phyloP scores from a whole-genome alignment of 371 early-diverging fungal genomes.

The Parasitella parasitica region DNA sequence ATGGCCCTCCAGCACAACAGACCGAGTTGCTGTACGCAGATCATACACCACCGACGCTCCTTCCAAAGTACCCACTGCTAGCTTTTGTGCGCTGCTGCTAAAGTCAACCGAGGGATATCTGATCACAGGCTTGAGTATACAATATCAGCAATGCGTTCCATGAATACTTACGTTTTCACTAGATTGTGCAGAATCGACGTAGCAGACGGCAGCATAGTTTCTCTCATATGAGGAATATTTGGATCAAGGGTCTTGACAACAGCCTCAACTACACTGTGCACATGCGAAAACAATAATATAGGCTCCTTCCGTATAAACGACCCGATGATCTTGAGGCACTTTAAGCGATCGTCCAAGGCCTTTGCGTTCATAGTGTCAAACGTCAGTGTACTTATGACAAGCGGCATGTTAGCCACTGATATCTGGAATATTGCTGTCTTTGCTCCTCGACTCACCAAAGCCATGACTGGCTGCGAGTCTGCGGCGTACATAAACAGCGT shows the following conservation, averaged over 20 bases:
- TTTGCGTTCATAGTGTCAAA: conserved; percentile 77
- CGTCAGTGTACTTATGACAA: conserved; percentile 75
- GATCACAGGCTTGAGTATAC: neutral
- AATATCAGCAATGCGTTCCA: neutral
- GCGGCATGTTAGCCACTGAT: conserved; percentile 62
- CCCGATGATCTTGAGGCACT: conserved; percentile 68
- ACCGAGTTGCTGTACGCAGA: conserved; percentile 81
- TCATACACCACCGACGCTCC: conserved; percentile 82
- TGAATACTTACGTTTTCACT: conserved; percentile 62
- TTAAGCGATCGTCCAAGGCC: conserved; percentile 52
- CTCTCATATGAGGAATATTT: conserved; percentile 72
- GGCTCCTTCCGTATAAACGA: conserved; percentile 78
- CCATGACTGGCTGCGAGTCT: conserved; percentile 39
- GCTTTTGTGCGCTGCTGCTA: conserved; percentile 72
- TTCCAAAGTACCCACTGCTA: conserved; percentile 80
- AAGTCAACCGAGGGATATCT: conserved; percentile 76
- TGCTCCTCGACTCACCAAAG: conserved; percentile 54
- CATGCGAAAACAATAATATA: conserved; percentile 56
- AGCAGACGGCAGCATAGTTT: conserved; percentile 64
- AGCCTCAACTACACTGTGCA: conserved; percentile 71
- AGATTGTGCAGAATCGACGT: conserved; percentile 78
- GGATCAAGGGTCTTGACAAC: conserved; percentile 88
- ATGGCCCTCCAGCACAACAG: conserved; percentile 77
- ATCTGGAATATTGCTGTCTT: conserved; percentile 76
- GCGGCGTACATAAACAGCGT: conserved; percentile 63